Conservation (phyloP, 1,284 basidiomycete species). For the Cutaneotrichosporon arboriforme region DNA sequence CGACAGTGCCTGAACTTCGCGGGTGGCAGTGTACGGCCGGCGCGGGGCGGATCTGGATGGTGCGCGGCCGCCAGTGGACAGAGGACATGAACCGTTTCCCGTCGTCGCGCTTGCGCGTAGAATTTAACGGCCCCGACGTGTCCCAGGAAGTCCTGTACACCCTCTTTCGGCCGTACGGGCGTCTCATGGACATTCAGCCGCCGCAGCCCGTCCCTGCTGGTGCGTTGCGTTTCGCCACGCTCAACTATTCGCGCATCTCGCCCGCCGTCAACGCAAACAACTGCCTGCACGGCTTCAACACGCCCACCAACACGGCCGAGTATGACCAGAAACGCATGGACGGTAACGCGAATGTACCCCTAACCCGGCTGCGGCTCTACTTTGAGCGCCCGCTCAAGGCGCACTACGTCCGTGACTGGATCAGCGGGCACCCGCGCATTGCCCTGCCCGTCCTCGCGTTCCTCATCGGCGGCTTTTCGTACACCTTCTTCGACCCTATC, state of each 20-base stretch:
- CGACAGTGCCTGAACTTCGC: constrained; percentile 6
- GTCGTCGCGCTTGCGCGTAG: constrained; percentile 64
- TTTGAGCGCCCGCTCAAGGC: constrained; percentile 72
- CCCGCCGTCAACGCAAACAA: constrained; percentile 79
- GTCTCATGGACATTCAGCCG: constrained; percentile 62
- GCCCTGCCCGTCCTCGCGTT: constrained; percentile 80
- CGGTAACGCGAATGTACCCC: constrained; percentile 20
- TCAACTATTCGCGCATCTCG: constrained; percentile 61
- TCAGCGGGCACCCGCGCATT: constrained; percentile 77
- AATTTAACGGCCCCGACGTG: constrained; percentile 80
- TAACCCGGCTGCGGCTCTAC: constrained; percentile 60
- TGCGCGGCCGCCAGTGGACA: constrained; percentile 74
- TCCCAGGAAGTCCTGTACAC: constrained; percentile 59
- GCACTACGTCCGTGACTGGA: constrained; percentile 75
- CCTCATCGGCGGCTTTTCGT: constrained; percentile 78
- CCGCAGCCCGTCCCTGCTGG: constrained; percentile 63
- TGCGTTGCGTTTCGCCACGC: constrained; percentile 59
- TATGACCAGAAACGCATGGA: constrained; percentile 29
- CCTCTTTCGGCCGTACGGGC: constrained; percentile 64
- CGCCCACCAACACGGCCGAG: constrained; percentile 46
- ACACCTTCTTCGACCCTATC: constrained; percentile 90
- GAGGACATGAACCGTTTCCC: constrained; percentile 85
- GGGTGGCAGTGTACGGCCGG: constrained; percentile 40
- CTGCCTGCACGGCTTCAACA: constrained; percentile 66
- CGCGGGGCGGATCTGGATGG: constrained; percentile 65